These are phyloP conservation scores for Dothiorella sarmentorum DNA, from an alignment of 2,329 filamentous ascomycete genomes.

Conservation along the genomic window DNA sequence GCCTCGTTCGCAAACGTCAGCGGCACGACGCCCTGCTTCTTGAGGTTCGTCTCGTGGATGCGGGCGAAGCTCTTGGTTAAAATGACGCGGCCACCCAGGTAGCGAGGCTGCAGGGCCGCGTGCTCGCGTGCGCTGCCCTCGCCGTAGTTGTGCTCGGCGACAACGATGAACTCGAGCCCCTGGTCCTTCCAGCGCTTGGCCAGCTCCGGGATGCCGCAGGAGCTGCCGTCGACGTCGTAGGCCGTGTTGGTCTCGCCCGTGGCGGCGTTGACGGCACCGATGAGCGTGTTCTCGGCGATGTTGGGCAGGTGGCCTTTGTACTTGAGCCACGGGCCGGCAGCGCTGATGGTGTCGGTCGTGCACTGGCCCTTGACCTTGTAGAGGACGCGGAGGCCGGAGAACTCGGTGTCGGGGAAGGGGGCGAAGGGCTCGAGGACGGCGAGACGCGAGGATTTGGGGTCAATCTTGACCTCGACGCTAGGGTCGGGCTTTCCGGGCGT, in stretches of 20 bases:
- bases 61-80: slow-evolving; percentile 84
- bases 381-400: slow-evolving; percentile 76
- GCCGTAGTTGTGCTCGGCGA: slow-evolving; percentile 97
- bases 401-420: slow-evolving; percentile 73
- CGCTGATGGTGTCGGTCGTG: slow-evolving; percentile 98
- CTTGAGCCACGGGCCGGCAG: slow-evolving; percentile 94
- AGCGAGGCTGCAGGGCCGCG: slow-evolving; percentile 85
- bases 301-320: slow-evolving; percentile 99
- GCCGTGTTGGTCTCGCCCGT: slow-evolving; percentile 91
- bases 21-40: slow-evolving; percentile 96
- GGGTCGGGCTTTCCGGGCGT: slow-evolving; percentile 70
- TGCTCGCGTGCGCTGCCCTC: slow-evolving; percentile 88
- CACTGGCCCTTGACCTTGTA: slow-evolving; percentile 98
- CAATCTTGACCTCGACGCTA: slow-evolving; percentile 69
- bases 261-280: slow-evolving; percentile 87
- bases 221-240: slow-evolving; percentile 76
- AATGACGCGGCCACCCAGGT: slow-evolving; percentile 80
- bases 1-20: slow-evolving; percentile 84
- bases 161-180: slow-evolving; percentile 80
- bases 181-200: slow-evolving; percentile 77
- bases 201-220: slow-evolving; percentile 79
- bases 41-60: slow-evolving; percentile 93
- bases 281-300: slow-evolving; percentile 95
- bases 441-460: slow-evolving; percentile 83
- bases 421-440: slow-evolving; percentile 88